phyloP scores from a whole-genome alignment of 805 yeast species.

The Candida boidinii region DNA sequence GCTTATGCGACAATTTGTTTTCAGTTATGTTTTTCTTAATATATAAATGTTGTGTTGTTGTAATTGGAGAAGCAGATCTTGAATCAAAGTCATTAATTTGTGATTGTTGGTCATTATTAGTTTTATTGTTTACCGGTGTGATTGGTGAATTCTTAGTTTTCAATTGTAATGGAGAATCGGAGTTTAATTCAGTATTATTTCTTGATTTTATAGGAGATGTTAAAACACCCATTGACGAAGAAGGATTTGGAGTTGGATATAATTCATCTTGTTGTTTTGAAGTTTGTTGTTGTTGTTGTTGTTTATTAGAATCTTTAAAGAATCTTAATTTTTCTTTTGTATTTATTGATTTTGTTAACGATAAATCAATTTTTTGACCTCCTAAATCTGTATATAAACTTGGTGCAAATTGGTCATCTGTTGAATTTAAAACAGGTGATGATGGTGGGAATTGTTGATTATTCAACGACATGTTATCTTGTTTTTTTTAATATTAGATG shows the following conservation, averaged over 20 bases:
- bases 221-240: constrained; percentile 38
- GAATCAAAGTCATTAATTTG: too few species aligned
- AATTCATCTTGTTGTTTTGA: too few species aligned
- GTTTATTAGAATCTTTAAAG: constrained; percentile 1
- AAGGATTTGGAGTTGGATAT: constrained; percentile 71
- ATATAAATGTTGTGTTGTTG: too few species aligned
- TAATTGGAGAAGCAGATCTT: too few species aligned
- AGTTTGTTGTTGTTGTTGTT: too few species aligned
- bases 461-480: background rate
- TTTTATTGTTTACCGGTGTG: too few species aligned
- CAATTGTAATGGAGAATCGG: constrained; percentile 2
- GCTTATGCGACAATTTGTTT: too few species aligned
- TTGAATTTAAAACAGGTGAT: constrained; percentile 19
- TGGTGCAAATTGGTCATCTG: constrained; percentile 6
- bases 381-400: too few species aligned
- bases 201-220: constrained; percentile 7
- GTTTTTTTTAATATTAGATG: too few species aligned
- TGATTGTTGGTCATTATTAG: too few species aligned
- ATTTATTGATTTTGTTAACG: background rate
- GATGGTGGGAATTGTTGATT: constrained; percentile 24
- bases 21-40: too few species aligned
- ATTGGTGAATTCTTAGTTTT: background rate
- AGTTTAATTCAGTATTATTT: background rate
- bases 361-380: too few species aligned
- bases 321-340: background rate